A percentile compares a stretch with the other conserved stretches of the same genome.
These are phyloP conservation scores for Aphanoascus verrucosus DNA, from an alignment of 2,329 filamentous ascomycete genomes.

Conservation along the genomic window DNA sequence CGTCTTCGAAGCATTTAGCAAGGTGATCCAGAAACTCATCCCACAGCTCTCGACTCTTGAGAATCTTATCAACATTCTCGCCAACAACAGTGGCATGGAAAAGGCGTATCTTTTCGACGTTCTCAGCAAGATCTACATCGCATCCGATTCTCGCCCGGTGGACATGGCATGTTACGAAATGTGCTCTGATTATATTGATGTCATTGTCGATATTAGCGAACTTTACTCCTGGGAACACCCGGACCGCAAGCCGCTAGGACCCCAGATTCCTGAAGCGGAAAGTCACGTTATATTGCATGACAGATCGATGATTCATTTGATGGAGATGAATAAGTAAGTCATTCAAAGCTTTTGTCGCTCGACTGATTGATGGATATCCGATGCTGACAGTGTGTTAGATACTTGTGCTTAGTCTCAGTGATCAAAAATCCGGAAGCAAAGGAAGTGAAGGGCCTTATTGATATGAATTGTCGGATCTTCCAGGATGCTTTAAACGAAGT, in stretches of 20 bases:
- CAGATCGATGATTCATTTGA: conserved; percentile 52
- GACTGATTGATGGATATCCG: not conserved
- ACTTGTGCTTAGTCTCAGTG: conserved; percentile 53
- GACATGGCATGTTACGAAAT: conserved; percentile 97
- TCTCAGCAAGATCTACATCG: conserved; percentile 96
- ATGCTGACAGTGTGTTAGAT: conserved; percentile 34
- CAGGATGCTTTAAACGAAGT: conserved; percentile 53
- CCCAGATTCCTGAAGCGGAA: conserved; percentile 47
- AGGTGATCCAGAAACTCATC: conserved; percentile 95
- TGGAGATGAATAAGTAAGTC: conserved; percentile 55
- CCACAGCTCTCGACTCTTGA: conserved; percentile 88
- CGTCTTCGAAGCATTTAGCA: conserved; percentile 96
- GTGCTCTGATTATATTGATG: conserved; percentile 96
- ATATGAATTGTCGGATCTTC: conserved; percentile 56
- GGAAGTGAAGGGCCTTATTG: conserved; percentile 54
- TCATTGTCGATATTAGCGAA: conserved; percentile 93
- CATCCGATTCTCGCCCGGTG: conserved; percentile 82
- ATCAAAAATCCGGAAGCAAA: conserved; percentile 55
- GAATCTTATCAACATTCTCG: conserved; percentile 84
- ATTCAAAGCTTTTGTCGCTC: not conserved
- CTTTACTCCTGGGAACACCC: conserved; percentile 69
- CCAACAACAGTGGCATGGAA: conserved; percentile 86
- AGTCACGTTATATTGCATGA: conserved; percentile 53
- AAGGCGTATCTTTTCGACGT: conserved; percentile 98
- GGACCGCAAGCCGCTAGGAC: conserved; percentile 32